Evolutionary conservation across 441 rosid genomes (phyloP).

Genomic region (Viola pubescens): DNA sequence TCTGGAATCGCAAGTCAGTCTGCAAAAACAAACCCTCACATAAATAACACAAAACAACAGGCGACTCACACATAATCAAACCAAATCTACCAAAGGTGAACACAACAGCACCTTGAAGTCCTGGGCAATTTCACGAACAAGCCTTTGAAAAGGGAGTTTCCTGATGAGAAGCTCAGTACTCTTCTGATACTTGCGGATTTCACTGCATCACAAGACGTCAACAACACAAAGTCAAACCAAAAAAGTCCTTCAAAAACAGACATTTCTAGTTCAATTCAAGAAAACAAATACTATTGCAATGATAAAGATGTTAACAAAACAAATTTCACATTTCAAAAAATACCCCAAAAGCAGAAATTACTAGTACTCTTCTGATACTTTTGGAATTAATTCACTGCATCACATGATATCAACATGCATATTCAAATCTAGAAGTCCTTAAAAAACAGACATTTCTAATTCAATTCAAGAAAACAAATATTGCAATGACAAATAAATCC

Average conservation of each 20-base stretch:
- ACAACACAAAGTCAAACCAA: neutral
- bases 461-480: too few relatives aligned
- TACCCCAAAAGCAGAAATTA: too few relatives aligned
- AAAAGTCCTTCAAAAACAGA: neutral
- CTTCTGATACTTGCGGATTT: constrained; percentile 54
- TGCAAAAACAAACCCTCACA: constrained; percentile 7
- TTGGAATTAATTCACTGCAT: constrained; percentile 22
- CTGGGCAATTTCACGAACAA: constrained; percentile 62
- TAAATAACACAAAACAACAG: too few relatives aligned
- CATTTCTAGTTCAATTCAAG: too few relatives aligned
- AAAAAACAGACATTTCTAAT: too few relatives aligned
- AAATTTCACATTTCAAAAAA: neutral
- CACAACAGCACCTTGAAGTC: constrained; percentile 37
- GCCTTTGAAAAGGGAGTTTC: constrained; percentile 56
- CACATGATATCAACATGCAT: neutral
- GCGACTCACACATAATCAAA: neutral
- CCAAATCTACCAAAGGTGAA: neutral
- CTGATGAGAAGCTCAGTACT: constrained; percentile 57
- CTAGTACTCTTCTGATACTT: constrained; percentile 48
- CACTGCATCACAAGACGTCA: constrained; percentile 21
- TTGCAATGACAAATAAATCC: too few relatives aligned
- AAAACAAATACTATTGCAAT: too few relatives aligned
- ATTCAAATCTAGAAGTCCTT: too few relatives aligned
- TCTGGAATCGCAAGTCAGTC: constrained; percentile 67
- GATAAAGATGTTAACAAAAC: too few relatives aligned